Evolutionary conservation across 1,284 basidiomycete species (phyloP).

Genomic region (Omphalotus olearius): DNA sequence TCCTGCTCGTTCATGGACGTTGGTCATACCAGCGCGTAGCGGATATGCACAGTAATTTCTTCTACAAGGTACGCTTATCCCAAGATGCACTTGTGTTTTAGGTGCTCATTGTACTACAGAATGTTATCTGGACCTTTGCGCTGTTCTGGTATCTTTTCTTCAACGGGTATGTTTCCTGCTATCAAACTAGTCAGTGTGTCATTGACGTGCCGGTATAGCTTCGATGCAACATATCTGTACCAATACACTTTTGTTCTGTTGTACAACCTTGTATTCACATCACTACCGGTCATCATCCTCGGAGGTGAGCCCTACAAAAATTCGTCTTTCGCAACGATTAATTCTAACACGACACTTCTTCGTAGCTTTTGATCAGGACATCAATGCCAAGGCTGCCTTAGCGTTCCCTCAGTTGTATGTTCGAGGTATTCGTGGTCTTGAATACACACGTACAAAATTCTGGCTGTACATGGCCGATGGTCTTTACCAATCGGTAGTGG

Average conservation of each 20-base stretch:
- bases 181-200: no score
- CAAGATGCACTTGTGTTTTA: conserved; percentile 1
- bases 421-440: conserved; percentile 87
- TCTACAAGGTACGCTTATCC: conserved; percentile 76
- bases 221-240: conserved; percentile 93
- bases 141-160: conserved; percentile 95
- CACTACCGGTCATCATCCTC: conserved; percentile 85
- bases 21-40: conserved; percentile 97
- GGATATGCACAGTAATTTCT: conserved; percentile 98
- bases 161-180: conserved; percentile 52
- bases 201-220: conserved; percentile 42
- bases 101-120: conserved; percentile 38
- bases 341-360: conserved; percentile 2
- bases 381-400: conserved; percentile 86
- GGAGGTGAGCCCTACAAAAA: conserved; percentile 55
- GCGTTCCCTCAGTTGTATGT: conserved; percentile 94
- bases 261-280: conserved; percentile 93
- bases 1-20: conserved; percentile 91
- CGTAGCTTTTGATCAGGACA: conserved; percentile 91
- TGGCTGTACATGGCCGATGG: conserved; percentile 96
- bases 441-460: conserved; percentile 91
- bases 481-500: conserved; percentile 86
- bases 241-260: conserved; percentile 92
- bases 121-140: conserved; percentile 87
- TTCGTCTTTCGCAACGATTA: conserved; percentile 8